Conservation (phyloP, 345 rosid genomes). For the Euphorbia pulcherrima region DNA sequence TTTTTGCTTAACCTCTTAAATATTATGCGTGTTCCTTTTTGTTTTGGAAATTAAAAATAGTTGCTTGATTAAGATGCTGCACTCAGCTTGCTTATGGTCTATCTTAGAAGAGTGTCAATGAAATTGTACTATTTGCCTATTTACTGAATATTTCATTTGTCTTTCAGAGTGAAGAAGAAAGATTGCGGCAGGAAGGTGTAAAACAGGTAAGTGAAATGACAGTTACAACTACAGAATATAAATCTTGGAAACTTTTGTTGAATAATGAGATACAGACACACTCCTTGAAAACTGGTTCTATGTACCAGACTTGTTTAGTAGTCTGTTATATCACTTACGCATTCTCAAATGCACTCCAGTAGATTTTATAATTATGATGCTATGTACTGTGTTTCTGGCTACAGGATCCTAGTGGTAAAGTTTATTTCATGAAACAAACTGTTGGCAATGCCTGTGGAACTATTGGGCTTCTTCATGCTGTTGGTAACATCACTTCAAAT, state of each 20-base stretch:
- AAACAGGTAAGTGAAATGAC: slow-evolving; percentile 37
- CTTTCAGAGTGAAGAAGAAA: slow-evolving; percentile 76
- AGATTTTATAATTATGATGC: neutral
- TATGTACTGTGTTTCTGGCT: slow-evolving; percentile 18
- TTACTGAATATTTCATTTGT: neutral
- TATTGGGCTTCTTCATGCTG: slow-evolving; percentile 86
- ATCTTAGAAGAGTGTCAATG: neutral
- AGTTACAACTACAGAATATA: neutral
- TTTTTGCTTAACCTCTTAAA: neutral
- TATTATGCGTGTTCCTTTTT: neutral
- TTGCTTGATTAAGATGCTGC: neutral
- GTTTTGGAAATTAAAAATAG: neutral
- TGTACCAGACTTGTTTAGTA: neutral
- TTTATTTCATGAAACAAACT: slow-evolving; percentile 93
- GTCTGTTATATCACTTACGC: neutral
- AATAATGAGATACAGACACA: neutral
- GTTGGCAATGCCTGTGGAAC: slow-evolving; percentile 99
- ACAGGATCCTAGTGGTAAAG: slow-evolving; percentile 58
- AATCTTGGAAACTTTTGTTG: neutral
- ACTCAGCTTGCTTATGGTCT: neutral
- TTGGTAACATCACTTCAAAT: slow-evolving; percentile 75
- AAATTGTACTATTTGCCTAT: slow-evolving; percentile 11
- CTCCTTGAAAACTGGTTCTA: neutral
- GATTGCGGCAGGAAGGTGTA: slow-evolving; percentile 51
- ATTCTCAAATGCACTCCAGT: neutral